Base-by-base conservation (phyloP, 2,329 filamentous ascomycete species). In the Epichloe baconii region DNA sequence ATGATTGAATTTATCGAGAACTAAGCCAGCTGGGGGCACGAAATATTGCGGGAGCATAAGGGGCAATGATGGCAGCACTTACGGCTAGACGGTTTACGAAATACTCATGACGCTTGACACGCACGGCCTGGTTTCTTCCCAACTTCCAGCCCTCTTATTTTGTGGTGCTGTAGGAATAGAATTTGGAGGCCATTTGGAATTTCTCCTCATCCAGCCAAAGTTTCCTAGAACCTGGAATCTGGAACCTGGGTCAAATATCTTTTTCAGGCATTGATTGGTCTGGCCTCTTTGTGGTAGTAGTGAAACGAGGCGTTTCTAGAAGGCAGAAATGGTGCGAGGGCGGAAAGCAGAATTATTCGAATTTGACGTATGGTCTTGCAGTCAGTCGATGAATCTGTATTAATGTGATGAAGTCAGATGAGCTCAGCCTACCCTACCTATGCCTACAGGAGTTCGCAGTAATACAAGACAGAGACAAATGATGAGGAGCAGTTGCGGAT, bases 1-100 rank as follows among this genome's bases (percentile, higher is more conserved):
- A 96, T 96, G 88, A 84, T 98, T 58, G 93, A 96, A 66, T 94
- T 89, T 62, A 68, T 86, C 52, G 83, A 87, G 65, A 75, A 78
- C 34, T 71, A 42, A 37, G n/a, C 8, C 36, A 23, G 4, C 4
- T 11, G 31, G 14, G 7, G 35, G 11, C 15, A 7, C 15, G 31
- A 14, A 14, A 38, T 5, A 5, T 26, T 3, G n/a, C 26, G 17
- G 8, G 4, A 4, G 23, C 21, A 31, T 19, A 4, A 23, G 11
- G 19, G 17, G 19, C 10, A 14, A 47, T 12, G 26, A 17, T 15
- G 31, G n/a, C 36, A 31, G 49, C 26, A 34, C 17, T 19, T 31
- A 14, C 26, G 26, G 21, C 31, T 41, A 51, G 44, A 41, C n/a
- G 37, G 46, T 31, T n/a, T 44, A 31, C 42, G 26, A 23, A 31